A percentile compares a stretch with the other conserved stretches of the same genome.
Evolutionary conservation across 1,284 basidiomycete genomes (phyloP).

Genomic region (Porodaedalea pini): DNA sequence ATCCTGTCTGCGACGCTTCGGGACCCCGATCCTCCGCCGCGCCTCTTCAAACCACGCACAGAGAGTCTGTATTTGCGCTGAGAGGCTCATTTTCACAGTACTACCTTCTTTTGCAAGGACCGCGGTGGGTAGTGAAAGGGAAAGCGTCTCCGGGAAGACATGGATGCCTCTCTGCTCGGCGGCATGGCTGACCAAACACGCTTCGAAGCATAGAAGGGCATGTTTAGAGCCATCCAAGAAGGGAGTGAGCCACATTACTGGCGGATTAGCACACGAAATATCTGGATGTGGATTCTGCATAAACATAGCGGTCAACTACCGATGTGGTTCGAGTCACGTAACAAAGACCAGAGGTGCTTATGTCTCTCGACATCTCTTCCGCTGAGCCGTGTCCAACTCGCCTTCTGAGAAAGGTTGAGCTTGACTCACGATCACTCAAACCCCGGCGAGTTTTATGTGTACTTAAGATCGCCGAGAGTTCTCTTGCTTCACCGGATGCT

Average conservation of each 20-base stretch:
- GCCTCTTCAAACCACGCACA: background rate
- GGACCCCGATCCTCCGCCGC: background rate
- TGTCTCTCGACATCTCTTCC: slow-evolving; percentile 9
- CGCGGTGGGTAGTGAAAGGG: background rate
- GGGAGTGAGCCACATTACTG: background rate
- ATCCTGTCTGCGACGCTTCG: slow-evolving; percentile 14
- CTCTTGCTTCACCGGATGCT: slow-evolving; percentile 2
- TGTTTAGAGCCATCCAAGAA: background rate
- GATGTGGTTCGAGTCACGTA: background rate
- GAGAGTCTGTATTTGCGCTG: background rate
- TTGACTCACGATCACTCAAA: slow-evolving; percentile 1
- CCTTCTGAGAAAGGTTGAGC: too few relatives aligned
- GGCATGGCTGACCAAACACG: background rate
- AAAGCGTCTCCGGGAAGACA: slow-evolving; percentile 16
- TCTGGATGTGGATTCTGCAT: background rate
- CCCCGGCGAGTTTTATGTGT: slow-evolving; percentile 17
- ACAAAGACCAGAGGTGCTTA: background rate
- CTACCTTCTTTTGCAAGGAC: background rate
- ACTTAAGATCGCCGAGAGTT: slow-evolving; percentile 16
- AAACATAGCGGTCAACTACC: background rate
- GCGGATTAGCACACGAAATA: background rate
- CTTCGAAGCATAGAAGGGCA: slow-evolving; percentile 1
- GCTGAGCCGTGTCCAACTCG: background rate
- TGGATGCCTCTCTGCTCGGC: background rate
- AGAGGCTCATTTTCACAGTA: background rate